Base-by-base conservation (phyloP, 257 asterid species). In the Jaltomata sinuosa region DNA sequence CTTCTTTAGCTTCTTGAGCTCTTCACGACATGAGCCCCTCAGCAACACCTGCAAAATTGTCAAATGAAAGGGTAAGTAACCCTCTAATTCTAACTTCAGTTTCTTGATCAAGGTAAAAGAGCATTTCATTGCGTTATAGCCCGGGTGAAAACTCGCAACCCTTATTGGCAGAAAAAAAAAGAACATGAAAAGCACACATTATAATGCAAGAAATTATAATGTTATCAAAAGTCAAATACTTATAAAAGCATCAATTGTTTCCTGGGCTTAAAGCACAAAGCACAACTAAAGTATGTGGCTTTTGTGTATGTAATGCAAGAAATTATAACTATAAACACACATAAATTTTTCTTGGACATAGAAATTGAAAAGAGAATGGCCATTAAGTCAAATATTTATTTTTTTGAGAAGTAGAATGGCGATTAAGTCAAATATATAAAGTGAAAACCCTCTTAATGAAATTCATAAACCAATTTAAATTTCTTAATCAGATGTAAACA, bases 1-100 rank as follows among this genome's bases (percentile, higher is more conserved):
- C 40, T 89, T 88, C 82, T 97, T 97, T 90, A 94, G 90, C 92
- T 92, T 95, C 91, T 93, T 97, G 67, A 95, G 97, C 86, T 92
- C 97, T 84, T 90, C 91, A 36, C 93, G 93, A 68, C 47, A 81
- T 11, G 94, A 93, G n/a, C 99, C 99, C 83, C 90, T 92, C 31
- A 97, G 91, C 82, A 97, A 91, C 83, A 97, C 97, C 99, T 97
- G 83, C 80, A 83, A n/a, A 65, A 86, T 81, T 38, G 69, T 21
- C 80, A 67, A 82, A 64, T 78, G 67, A 89, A 29, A 34, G 31
- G 79, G 83, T 83, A 42, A 84, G 49, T 71, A n/a, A 82, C 57
- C 81, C 76, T 57, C 22, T 38, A 45, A 68, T 54, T 27, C 49
- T 77, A 72, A 5, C 21, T 62, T 3, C 42, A 45, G 36, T 50